Percentiles rank a stretch among this genome's conserved stretches.
These are phyloP conservation scores for Knoxia roxburghii DNA, from an alignment of 257 asterid species.

Conservation along the genomic window DNA sequence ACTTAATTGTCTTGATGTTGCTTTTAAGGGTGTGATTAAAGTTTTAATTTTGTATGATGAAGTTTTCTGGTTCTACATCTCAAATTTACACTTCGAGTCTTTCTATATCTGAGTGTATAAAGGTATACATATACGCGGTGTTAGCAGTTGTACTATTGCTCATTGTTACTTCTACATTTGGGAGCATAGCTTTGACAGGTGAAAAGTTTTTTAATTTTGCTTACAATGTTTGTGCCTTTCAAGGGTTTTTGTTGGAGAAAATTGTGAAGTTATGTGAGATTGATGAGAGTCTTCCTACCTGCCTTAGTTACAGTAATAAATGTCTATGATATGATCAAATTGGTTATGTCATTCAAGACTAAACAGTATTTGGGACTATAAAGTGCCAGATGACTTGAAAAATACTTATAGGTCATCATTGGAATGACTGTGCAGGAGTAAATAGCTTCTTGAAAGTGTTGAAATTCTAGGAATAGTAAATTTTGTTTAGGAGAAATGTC, in stretches of 20 bases:
- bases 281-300: not conserved
- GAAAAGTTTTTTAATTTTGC: not conserved
- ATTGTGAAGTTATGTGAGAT: not conserved
- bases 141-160: not conserved
- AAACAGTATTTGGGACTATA: not conserved
- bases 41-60: not conserved
- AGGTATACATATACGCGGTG: too few relatives aligned
- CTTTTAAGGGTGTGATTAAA: not conserved
- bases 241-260: not conserved
- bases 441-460: not conserved
- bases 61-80: not conserved
- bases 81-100: too few relatives aligned
- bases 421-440: not conserved
- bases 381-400: not conserved
- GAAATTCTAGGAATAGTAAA: not conserved
- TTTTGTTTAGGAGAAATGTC: not conserved
- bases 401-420: not conserved
- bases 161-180: not conserved
- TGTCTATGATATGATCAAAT: not conserved
- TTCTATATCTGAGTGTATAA: too few relatives aligned
- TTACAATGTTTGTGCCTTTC: not conserved
- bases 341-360: not conserved
- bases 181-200: not conserved
- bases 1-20: not conserved
- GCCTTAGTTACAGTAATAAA: not conserved